These are phyloP conservation scores for Limnomonas spitsbergensis DNA, from an alignment of 139 green algal species.

Conservation along the genomic window DNA sequence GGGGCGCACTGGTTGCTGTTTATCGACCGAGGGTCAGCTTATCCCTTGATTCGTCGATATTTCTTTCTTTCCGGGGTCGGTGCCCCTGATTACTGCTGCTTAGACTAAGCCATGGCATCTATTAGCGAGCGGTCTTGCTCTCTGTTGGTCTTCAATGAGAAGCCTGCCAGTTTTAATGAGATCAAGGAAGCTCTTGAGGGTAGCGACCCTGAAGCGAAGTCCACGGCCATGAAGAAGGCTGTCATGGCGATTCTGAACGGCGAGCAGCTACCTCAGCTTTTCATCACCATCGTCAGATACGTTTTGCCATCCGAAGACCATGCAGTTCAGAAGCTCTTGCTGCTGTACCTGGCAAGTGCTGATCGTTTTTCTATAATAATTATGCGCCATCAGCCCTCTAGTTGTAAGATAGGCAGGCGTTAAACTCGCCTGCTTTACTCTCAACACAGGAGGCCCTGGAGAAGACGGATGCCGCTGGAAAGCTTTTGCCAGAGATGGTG, in stretches of 20 bases:
- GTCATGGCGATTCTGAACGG: conserved; percentile 90
- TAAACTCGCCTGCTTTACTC: too few species aligned
- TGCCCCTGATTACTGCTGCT: background rate
- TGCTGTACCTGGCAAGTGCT: conserved; percentile 92
- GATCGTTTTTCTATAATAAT: background rate
- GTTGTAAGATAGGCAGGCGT: too few species aligned
- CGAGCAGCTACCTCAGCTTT: conserved; percentile 92
- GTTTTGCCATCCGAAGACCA: conserved; percentile 97
- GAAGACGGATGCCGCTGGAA: conserved; percentile 92
- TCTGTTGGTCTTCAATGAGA: conserved; percentile 93
- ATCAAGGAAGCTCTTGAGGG: conserved; percentile 93
- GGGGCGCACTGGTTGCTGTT: too few species aligned
- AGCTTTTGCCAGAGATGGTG: conserved; percentile 98
- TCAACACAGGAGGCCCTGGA: conserved; percentile 91
- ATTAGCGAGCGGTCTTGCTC: conserved; percentile 78
- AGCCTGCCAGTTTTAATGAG: conserved; percentile 65
- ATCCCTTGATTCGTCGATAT: too few species aligned
- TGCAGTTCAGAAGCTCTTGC: conserved; percentile 95
- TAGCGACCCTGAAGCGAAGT: conserved; percentile 76
- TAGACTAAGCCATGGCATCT: conserved; percentile 50
- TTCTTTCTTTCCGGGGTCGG: background rate
- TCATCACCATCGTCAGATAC: conserved; percentile 99
- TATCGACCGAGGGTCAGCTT: too few species aligned
- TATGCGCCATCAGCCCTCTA: background rate
- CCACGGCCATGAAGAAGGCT: conserved; percentile 91